Conservation (phyloP, 768 basidiomycete species). For the Tulasnella sp. region DNA sequence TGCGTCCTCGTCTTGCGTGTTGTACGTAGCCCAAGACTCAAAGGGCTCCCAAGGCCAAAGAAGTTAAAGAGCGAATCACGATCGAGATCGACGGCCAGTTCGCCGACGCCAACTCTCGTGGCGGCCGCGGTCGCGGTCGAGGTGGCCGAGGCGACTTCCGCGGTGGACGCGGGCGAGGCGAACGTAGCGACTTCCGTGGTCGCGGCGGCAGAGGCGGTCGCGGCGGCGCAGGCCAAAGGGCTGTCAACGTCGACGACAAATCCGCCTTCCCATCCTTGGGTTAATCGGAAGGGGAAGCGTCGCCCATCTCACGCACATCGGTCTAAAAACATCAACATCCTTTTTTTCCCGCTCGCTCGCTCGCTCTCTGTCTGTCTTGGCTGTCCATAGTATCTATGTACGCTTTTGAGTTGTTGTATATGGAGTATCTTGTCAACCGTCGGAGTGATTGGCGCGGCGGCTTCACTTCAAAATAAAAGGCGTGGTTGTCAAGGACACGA, state of each 20-base stretch:
- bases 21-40: not conserved
- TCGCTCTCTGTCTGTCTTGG: not conserved
- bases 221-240: slow-evolving; percentile 24
- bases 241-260: slow-evolving; percentile 69
- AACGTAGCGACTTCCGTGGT: slow-evolving; percentile 34
- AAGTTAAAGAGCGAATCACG: slow-evolving; percentile 86
- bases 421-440: not conserved
- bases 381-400: not conserved
- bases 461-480: not conserved
- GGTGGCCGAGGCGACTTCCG: slow-evolving; percentile 35
- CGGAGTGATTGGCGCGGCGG: not conserved
- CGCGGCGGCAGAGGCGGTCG: slow-evolving; percentile 32
- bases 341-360: not conserved
- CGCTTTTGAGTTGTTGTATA: not conserved
- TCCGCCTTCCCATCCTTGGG: slow-evolving; percentile 80
- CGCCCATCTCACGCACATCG: not conserved
- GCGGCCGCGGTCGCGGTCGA: slow-evolving; percentile 16
- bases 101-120: slow-evolving; percentile 13
- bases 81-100: slow-evolving; percentile 88
- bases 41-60: slow-evolving; percentile 39
- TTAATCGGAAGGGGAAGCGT: not conserved
- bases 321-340: not conserved
- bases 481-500: too few species aligned
- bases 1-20: not conserved
- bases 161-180: slow-evolving; percentile 35